Conservation (phyloP, 2,329 filamentous ascomycete species). For the Epichloe hybrida region DNA sequence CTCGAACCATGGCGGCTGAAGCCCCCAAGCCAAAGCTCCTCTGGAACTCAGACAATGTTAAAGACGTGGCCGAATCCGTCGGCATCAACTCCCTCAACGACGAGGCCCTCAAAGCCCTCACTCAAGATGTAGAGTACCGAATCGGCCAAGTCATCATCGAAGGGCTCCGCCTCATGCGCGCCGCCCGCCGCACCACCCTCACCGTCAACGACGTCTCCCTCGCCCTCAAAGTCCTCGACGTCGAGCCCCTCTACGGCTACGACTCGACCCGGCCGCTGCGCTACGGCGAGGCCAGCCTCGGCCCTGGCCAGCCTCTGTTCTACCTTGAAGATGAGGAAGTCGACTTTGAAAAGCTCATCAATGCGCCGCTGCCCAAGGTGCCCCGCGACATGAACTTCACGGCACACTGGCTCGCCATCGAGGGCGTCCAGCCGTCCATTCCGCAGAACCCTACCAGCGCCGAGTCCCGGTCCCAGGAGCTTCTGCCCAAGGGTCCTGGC, state of each 20-base stretch:
- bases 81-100: conserved; percentile 71
- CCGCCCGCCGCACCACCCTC: conserved; percentile 71
- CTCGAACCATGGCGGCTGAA: conserved; percentile 22
- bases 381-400: conserved; percentile 76
- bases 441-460: conserved; percentile 86
- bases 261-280: conserved; percentile 79
- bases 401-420: conserved; percentile 96
- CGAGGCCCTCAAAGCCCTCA: conserved; percentile 74
- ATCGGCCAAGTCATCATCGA: conserved; percentile 89
- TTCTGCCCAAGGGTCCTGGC: conserved; percentile 79
- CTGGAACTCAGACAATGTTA: conserved; percentile 94
- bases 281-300: conserved; percentile 87
- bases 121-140: conserved; percentile 91
- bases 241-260: conserved; percentile 95
- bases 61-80: conserved; percentile 90
- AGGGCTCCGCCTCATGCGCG: conserved; percentile 91
- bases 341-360: conserved; percentile 97
- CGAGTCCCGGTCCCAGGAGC: conserved; percentile 71
- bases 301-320: conserved; percentile 85
- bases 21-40: conserved; percentile 45
- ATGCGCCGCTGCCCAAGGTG: conserved; percentile 87
- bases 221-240: conserved; percentile 73
- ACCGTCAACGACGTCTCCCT: conserved; percentile 82
- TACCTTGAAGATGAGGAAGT: conserved; percentile 98
- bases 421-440: conserved; percentile 92